Evolutionary conservation across 169 alveolate species (phyloP).

Genomic region (Ichthyophthirius multifiliis): DNA sequence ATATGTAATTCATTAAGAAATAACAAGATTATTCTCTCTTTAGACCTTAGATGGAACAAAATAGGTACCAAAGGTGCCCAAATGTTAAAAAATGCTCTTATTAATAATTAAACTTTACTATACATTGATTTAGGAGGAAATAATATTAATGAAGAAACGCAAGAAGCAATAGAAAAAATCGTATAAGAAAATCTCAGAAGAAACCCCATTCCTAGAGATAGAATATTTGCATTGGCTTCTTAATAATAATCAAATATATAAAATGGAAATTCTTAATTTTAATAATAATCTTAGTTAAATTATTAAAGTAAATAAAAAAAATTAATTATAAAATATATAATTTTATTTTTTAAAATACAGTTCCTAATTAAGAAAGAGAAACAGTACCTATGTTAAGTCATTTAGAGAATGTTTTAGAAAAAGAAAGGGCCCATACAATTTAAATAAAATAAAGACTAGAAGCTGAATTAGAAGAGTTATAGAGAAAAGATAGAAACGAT

Average conservation of each 20-base stretch:
- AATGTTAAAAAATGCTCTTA: neutral
- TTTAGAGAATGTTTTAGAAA: conserved; percentile 34
- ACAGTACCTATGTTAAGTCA: conserved; percentile 30
- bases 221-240: neutral
- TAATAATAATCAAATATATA: neutral
- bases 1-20: conserved; percentile 30
- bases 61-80: conserved; percentile 32
- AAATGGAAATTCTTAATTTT: neutral
- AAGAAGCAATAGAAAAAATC: conserved; percentile 25
- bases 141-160: neutral
- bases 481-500: conserved; percentile 32
- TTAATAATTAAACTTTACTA: conserved; percentile 15
- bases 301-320: neutral
- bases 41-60: conserved; percentile 44
- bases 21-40: conserved; percentile 26
- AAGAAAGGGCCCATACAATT: conserved; percentile 35
- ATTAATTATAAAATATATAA: neutral
- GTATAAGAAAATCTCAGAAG: conserved; percentile 20
- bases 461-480: conserved; percentile 37
- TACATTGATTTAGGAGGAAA: conserved; percentile 40
- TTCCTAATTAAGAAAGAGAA: conserved; percentile 15
- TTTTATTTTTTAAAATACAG: neutral
- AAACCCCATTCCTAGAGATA: conserved; percentile 24
- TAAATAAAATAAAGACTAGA: conserved; percentile 39
- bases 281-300: neutral